phyloP scores from a whole-genome alignment of 1,284 basidiomycete genomes.

The Pyrrhoderma lamaoense region DNA sequence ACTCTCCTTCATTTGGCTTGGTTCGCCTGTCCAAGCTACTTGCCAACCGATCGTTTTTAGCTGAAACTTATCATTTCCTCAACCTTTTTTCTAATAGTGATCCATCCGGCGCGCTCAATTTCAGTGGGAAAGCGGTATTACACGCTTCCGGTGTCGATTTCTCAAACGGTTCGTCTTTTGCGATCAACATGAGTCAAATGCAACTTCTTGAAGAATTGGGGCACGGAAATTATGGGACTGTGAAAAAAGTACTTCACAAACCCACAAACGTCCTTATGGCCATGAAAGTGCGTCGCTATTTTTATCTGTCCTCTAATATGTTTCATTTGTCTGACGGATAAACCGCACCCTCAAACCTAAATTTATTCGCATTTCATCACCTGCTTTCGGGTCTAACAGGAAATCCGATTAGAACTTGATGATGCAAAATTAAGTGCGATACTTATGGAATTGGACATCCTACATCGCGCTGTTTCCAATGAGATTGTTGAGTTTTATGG shows the following conservation, averaged over 20 bases:
- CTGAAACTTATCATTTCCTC: slow-evolving; percentile 9
- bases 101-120: slow-evolving; percentile 90
- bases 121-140: slow-evolving; percentile 87
- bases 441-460: slow-evolving; percentile 97
- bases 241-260: slow-evolving; percentile 91
- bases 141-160: slow-evolving; percentile 95
- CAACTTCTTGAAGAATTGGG: slow-evolving; percentile 90
- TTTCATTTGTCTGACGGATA: too few relatives aligned
- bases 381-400: slow-evolving; percentile 41
- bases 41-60: too few relatives aligned
- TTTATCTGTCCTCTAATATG: too few relatives aligned
- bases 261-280: slow-evolving; percentile 97
- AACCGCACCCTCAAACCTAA: background rate
- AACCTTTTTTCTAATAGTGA: slow-evolving; percentile 47
- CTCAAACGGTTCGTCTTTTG: slow-evolving; percentile 85
- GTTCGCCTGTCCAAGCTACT: slow-evolving; percentile 7
- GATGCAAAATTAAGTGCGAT: slow-evolving; percentile 92
- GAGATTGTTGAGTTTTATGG: slow-evolving; percentile 98
- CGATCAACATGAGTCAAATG: slow-evolving; percentile 95
- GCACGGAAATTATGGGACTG: slow-evolving; percentile 95
- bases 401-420: slow-evolving; percentile 97
- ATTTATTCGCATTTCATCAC: background rate
- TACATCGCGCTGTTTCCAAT: slow-evolving; percentile 86
- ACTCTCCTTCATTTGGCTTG: slow-evolving; percentile 8
- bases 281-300: slow-evolving; percentile 72